phyloP scores from a whole-genome alignment of 306 rosid species.

The Trifolium subterraneum region DNA sequence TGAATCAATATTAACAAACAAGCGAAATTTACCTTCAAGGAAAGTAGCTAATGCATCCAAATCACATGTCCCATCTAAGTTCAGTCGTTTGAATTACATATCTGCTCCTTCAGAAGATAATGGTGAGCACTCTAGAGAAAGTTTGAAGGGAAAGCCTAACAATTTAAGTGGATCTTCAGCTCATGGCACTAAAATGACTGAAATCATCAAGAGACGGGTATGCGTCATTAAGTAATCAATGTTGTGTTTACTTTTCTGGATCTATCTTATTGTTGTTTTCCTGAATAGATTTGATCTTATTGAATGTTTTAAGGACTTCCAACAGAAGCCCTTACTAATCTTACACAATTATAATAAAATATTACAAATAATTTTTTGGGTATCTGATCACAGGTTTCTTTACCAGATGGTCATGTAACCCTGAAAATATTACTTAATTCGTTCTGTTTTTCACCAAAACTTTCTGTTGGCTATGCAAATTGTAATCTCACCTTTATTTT shows the following conservation, averaged over 20 bases:
- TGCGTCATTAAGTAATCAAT: constrained; percentile 41
- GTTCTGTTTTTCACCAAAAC: constrained; percentile 15
- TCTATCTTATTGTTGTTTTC: background rate
- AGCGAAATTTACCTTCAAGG: constrained; percentile 71
- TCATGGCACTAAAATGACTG: constrained; percentile 70
- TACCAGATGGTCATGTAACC: constrained; percentile 10
- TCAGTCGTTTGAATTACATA: constrained; percentile 67
- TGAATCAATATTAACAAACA: constrained; percentile 64
- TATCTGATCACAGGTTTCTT: constrained; percentile 27
- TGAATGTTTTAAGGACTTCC: constrained; percentile 27
- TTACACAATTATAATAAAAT: constrained; percentile 11
- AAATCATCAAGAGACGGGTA: constrained; percentile 87
- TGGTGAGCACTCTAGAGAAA: constrained; percentile 66
- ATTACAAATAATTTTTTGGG: constrained; percentile 7
- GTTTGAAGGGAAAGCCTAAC: constrained; percentile 68
- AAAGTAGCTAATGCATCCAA: constrained; percentile 66
- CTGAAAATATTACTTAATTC: constrained; percentile 9
- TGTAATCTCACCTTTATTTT: background rate
- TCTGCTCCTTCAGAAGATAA: constrained; percentile 67
- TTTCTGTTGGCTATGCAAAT: constrained; percentile 9
- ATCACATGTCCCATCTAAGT: constrained; percentile 71
- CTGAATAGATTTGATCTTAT: constrained; percentile 13
- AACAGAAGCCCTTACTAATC: constrained; percentile 26
- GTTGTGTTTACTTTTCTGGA: constrained; percentile 22
- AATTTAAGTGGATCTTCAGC: constrained; percentile 62